A percentile compares a stretch with the other conserved stretches of the same genome.
These are phyloP conservation scores for Alliaria petiolata DNA, from an alignment of 345 rosid genomes.

Conservation along the genomic window DNA sequence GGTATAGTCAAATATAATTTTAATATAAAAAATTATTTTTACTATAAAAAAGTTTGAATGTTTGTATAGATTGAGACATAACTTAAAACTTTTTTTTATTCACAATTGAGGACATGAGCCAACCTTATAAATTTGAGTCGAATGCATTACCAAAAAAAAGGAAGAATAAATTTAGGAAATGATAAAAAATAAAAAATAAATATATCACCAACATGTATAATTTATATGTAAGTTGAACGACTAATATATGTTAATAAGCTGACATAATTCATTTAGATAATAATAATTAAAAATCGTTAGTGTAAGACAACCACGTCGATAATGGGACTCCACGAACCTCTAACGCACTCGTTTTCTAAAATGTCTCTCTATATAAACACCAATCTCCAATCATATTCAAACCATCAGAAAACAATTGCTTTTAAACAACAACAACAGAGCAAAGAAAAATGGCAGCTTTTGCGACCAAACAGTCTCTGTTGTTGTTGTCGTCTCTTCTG, in stretches of 20 bases:
- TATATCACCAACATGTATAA: background rate
- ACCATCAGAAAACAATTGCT: background rate
- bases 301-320: conserved; percentile 19
- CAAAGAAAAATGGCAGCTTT: conserved; percentile 22
- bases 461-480: conserved; percentile 9
- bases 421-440: background rate
- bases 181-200: too few relatives aligned
- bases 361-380: conserved; percentile 2
- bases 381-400: conserved; percentile 4
- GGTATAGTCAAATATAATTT: too few relatives aligned
- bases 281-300: background rate
- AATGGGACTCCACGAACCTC: conserved; percentile 25
- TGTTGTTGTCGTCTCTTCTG: conserved; percentile 1
- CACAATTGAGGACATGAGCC: background rate
- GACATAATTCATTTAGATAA: background rate
- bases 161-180: background rate
- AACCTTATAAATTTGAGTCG: background rate
- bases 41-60: too few relatives aligned
- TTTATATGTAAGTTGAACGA: background rate
- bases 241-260: background rate
- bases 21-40: too few relatives aligned
- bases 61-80: too few relatives aligned
- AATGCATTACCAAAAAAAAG: background rate
- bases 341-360: background rate
- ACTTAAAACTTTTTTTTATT: too few relatives aligned